phyloP scores from a whole-genome alignment of 805 yeast species.

The Pichia rugopelliculosa region DNA sequence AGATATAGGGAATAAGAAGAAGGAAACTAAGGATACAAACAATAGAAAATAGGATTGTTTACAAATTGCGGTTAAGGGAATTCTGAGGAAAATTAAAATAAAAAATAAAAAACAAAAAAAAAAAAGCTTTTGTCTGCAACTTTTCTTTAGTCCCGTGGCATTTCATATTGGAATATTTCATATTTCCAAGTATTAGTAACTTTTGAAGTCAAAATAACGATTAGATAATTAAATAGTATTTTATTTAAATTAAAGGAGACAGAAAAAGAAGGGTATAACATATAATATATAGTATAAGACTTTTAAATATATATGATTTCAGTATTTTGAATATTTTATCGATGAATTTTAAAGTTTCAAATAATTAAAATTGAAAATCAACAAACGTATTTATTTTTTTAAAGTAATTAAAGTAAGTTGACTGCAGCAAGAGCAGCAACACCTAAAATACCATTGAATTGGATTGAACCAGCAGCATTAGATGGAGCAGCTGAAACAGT shows the following conservation, averaged over 20 bases:
- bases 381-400: neutral
- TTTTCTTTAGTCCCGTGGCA: neutral
- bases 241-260: neutral
- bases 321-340: neutral
- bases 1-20: neutral
- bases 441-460: conserved; percentile 24
- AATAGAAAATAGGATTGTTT: neutral
- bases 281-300: neutral
- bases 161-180: too few relatives aligned
- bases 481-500: conserved; percentile 7
- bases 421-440: conserved; percentile 20
- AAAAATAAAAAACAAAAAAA: too few relatives aligned
- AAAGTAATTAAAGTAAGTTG: conserved; percentile 11
- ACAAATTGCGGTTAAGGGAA: neutral
- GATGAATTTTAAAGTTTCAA: neutral
- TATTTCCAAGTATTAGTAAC: too few relatives aligned
- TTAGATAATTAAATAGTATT: neutral
- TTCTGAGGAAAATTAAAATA: too few relatives aligned
- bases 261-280: neutral
- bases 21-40: neutral
- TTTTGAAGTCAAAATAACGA: neutral
- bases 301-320: neutral
- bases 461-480: conserved; percentile 22
- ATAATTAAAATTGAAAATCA: neutral
- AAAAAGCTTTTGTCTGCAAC: too few relatives aligned